phyloP scores from a whole-genome alignment of 2,329 filamentous ascomycete genomes.

The Cercospora nicotianae region DNA sequence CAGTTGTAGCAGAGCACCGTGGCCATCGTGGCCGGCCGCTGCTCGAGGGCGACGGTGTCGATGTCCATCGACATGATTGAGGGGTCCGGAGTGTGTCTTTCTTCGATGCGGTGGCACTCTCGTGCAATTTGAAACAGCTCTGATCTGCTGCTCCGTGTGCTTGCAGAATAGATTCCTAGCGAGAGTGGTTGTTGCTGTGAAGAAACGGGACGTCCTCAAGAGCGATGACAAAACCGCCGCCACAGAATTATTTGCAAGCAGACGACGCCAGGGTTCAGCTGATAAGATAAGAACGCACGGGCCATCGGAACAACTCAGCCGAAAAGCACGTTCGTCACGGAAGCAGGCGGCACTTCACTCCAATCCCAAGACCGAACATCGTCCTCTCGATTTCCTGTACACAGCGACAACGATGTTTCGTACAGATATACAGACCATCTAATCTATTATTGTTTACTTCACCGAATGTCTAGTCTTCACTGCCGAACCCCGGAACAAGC shows the following conservation, averaged over 20 bases:
- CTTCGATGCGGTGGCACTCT: not conserved
- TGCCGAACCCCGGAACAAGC: not conserved
- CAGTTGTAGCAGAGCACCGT: slow-evolving; percentile 99
- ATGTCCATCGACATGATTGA: slow-evolving; percentile 42
- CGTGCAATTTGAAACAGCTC: no score
- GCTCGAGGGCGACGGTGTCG: slow-evolving; percentile 36
- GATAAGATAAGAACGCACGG: not conserved
- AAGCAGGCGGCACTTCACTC: not conserved
- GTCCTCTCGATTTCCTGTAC: not conserved
- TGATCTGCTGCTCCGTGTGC: no score
- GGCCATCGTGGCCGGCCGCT: slow-evolving; percentile 37
- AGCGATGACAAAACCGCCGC: slow-evolving; percentile 3
- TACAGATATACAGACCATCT: not conserved
- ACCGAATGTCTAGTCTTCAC: not conserved
- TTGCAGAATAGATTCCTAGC: not conserved
- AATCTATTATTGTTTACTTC: not conserved
- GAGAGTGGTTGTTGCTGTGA: not conserved
- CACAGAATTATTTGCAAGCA: slow-evolving; percentile 9
- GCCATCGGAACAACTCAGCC: not conserved
- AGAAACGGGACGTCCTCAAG: not conserved
- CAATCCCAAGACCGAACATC: not conserved
- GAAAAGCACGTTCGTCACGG: not conserved
- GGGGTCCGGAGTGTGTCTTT: not conserved
- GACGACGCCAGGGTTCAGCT: slow-evolving; percentile 1
- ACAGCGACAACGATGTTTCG: not conserved